Evolutionary conservation across 345 rosid genomes (phyloP).

Genomic region (Gossypium raimondii): DNA sequence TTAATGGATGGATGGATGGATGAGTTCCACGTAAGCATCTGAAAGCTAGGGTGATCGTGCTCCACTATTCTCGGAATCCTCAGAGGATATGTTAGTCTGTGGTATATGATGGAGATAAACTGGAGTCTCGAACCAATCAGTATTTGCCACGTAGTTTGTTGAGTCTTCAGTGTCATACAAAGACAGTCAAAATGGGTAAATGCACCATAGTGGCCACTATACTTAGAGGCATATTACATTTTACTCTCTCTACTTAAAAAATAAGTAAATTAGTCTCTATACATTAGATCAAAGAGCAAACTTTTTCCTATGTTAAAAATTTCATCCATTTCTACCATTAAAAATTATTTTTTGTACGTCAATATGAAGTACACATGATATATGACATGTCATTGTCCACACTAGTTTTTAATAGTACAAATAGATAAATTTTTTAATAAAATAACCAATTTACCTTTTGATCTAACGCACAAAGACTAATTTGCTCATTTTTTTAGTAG

Average conservation of each 20-base stretch:
- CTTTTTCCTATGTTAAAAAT: accelerated
- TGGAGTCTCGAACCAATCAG: not conserved
- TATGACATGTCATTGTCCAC: too few species aligned
- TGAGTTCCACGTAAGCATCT: conserved; percentile 13
- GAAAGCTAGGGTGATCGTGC: not conserved
- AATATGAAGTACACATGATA: too few species aligned
- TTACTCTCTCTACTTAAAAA: accelerated
- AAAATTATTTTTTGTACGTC: too few species aligned
- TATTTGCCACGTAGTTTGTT: not conserved
- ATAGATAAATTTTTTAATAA: too few species aligned
- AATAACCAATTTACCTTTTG: too few species aligned
- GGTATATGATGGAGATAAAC: not conserved
- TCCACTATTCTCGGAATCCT: conserved; percentile 11
- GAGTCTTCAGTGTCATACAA: not conserved
- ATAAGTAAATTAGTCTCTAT: accelerated
- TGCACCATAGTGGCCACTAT: accelerated
- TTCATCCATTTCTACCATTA: too few species aligned
- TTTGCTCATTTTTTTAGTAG: too few species aligned
- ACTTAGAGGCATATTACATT: too few species aligned
- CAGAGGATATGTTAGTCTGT: not conserved
- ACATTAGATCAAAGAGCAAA: too few species aligned
- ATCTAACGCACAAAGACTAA: too few species aligned
- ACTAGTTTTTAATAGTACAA: too few species aligned
- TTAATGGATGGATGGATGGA: not conserved
- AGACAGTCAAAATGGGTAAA: not conserved